Evolutionary conservation across 306 rosid species (phyloP).

Genomic region (Purshia tridentata): DNA sequence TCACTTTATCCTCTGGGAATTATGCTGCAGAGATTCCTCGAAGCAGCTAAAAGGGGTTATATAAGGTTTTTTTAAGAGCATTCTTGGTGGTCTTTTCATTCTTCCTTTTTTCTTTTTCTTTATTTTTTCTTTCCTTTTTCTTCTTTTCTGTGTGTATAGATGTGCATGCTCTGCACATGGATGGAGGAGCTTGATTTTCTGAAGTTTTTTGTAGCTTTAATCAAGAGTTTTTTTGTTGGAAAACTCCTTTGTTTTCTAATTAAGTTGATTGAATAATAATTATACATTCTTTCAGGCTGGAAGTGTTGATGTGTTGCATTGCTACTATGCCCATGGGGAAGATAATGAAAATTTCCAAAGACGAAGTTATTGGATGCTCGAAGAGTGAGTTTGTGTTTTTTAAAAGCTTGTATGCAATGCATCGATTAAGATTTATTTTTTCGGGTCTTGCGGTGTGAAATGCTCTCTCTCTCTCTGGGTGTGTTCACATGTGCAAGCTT

Average conservation of each 20-base stretch:
- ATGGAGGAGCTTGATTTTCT: neutral
- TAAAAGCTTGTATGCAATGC: slow-evolving; percentile 6
- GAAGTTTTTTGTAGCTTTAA: neutral
- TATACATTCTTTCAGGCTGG: slow-evolving; percentile 61
- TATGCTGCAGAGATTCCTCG: neutral
- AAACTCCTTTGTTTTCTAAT: slow-evolving; percentile 12
- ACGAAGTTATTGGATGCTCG: slow-evolving; percentile 93
- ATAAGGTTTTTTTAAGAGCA: neutral
- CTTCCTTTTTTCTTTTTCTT: neutral
- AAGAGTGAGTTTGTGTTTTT: slow-evolving; percentile 58
- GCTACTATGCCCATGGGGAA: slow-evolving; percentile 94
- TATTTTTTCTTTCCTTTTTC: too few species aligned
- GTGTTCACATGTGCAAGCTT: neutral
- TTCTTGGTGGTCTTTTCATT: neutral
- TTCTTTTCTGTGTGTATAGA: neutral
- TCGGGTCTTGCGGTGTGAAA: neutral
- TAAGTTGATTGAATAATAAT: slow-evolving; percentile 2
- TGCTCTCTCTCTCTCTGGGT: neutral
- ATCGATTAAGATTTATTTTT: neutral
- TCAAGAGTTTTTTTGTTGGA: slow-evolving; percentile 15
- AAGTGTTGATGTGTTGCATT: slow-evolving; percentile 75
- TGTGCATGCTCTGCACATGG: too few species aligned
- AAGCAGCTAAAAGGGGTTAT: neutral
- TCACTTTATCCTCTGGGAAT: too few species aligned
- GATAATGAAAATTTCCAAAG: slow-evolving; percentile 77